phyloP scores from a whole-genome alignment of 2,329 filamentous ascomycete genomes.

The Colletotrichum australisinense region DNA sequence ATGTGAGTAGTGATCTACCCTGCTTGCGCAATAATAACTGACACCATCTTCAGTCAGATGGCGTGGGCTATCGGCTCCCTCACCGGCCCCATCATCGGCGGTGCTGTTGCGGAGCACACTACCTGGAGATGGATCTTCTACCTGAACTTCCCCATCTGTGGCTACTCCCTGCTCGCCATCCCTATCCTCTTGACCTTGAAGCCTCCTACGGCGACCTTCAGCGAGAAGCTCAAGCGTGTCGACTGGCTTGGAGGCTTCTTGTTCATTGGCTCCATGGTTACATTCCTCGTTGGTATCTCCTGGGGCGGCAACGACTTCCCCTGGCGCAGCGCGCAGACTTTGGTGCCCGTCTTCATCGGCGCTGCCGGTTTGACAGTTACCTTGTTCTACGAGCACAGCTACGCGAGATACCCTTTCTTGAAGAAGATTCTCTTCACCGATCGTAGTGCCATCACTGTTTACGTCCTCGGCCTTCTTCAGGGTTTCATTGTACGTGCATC shows the following conservation, averaged over 20 bases:
- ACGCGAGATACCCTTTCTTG: slow-evolving; percentile 47
- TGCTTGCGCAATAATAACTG: not conserved
- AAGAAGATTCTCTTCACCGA: slow-evolving; percentile 44
- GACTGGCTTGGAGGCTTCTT: slow-evolving; percentile 60
- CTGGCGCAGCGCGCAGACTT: slow-evolving; percentile 53
- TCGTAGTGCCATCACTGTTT: slow-evolving; percentile 43
- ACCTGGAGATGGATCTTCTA: slow-evolving; percentile 63
- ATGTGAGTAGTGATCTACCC: slow-evolving; percentile 41
- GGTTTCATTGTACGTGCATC: slow-evolving; percentile 45
- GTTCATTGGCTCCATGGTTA: slow-evolving; percentile 55
- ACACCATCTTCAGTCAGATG: slow-evolving; percentile 38
- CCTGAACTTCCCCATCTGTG: slow-evolving; percentile 57
- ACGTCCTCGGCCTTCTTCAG: slow-evolving; percentile 45
- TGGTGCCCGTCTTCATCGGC: slow-evolving; percentile 58
- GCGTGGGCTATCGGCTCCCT: slow-evolving; percentile 54
- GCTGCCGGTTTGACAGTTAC: slow-evolving; percentile 50
- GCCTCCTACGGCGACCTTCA: slow-evolving; percentile 44
- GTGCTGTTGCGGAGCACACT: slow-evolving; percentile 46
- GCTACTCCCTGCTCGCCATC: slow-evolving; percentile 50
- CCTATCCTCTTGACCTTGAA: slow-evolving; percentile 55
- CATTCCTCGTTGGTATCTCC: slow-evolving; percentile 59
- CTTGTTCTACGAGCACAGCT: slow-evolving; percentile 49
- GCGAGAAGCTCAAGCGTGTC: slow-evolving; percentile 49
- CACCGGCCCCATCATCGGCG: slow-evolving; percentile 53
- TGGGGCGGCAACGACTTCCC: slow-evolving; percentile 57